Evolutionary conservation across 1,284 basidiomycete genomes (phyloP).

Genomic region (Sutorius eximius): DNA sequence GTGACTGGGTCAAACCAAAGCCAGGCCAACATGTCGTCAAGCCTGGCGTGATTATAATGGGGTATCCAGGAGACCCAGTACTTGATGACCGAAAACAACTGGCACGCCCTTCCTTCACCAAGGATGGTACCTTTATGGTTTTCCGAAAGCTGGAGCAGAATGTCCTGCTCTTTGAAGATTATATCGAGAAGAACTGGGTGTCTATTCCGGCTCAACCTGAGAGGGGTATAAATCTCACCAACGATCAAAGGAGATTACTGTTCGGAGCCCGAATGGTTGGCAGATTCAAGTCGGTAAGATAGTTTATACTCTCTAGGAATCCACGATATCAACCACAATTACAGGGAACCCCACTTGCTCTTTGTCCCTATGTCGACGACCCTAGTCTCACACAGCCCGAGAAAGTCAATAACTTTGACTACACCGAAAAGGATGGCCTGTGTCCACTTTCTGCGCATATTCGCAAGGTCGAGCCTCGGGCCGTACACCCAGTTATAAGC

Average conservation of each 20-base stretch:
- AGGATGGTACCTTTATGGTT: neutral
- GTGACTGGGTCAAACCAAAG: neutral
- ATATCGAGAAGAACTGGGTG: neutral
- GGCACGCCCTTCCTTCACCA: neutral
- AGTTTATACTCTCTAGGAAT: neutral
- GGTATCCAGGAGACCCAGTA: neutral
- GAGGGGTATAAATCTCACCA: neutral
- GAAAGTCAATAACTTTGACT: neutral
- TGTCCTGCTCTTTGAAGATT: neutral
- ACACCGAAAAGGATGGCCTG: neutral
- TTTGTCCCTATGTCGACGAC: neutral
- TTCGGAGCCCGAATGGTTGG: neutral
- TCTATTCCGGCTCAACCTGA: neutral
- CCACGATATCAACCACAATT: neutral
- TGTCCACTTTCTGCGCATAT: neutral
- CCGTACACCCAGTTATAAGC: neutral
- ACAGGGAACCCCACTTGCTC: neutral
- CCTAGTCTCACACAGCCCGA: neutral
- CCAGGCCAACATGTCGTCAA: neutral
- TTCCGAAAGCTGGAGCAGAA: neutral
- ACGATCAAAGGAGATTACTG: neutral
- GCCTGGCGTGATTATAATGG: neutral
- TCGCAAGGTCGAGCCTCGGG: neutral
- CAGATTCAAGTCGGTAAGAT: neutral
- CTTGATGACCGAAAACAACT: neutral